Percentiles rank a stretch among this genome's conserved stretches.
Conservation (phyloP, 2,329 filamentous ascomycete genomes). For the Alternaria incomplexa region DNA sequence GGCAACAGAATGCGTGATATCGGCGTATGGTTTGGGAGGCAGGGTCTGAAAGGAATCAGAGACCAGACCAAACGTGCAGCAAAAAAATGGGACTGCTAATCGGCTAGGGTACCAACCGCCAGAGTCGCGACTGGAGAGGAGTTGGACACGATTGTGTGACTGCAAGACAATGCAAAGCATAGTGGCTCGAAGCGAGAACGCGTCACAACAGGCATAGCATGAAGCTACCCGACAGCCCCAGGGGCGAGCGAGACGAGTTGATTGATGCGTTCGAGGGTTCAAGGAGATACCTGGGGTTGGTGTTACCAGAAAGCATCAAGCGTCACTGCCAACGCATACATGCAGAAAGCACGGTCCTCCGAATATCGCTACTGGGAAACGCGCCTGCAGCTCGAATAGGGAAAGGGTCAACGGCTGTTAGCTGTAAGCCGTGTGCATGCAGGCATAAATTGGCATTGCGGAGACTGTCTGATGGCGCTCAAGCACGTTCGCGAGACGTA, state of each 20-base stretch:
- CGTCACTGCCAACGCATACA: constrained; percentile 29
- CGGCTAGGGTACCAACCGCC: constrained; percentile 38
- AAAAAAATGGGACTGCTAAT: constrained; percentile 35
- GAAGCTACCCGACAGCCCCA: constrained; percentile 34
- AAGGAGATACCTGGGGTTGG: constrained; percentile 43
- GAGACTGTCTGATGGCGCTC: constrained; percentile 31
- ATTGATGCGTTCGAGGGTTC: constrained; percentile 46
- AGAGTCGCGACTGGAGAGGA: constrained; percentile 46
- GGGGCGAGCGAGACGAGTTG: constrained; percentile 32
- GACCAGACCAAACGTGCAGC: constrained; percentile 29
- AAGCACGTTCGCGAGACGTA: constrained; percentile 29
- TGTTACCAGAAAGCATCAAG: constrained; percentile 40
- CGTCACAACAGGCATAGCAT: constrained; percentile 43
- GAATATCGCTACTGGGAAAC: constrained; percentile 32
- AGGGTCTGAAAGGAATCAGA: constrained; percentile 34
- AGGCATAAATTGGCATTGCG: constrained; percentile 43
- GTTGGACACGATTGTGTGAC: constrained; percentile 46
- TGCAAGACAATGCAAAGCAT: constrained; percentile 40
- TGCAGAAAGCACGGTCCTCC: constrained; percentile 49
- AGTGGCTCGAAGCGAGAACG: constrained; percentile 40
- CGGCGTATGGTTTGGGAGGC: constrained; percentile 14
- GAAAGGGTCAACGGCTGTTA: constrained; percentile 47
- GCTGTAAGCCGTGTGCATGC: constrained; percentile 37
- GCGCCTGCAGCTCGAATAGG: constrained; percentile 42
- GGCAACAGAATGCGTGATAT: constrained; percentile 34